Evolutionary conservation across 441 rosid species (phyloP), one percentile per base, ranked within the genome.

Genomic region (Pelargonium citronellum): DNA sequence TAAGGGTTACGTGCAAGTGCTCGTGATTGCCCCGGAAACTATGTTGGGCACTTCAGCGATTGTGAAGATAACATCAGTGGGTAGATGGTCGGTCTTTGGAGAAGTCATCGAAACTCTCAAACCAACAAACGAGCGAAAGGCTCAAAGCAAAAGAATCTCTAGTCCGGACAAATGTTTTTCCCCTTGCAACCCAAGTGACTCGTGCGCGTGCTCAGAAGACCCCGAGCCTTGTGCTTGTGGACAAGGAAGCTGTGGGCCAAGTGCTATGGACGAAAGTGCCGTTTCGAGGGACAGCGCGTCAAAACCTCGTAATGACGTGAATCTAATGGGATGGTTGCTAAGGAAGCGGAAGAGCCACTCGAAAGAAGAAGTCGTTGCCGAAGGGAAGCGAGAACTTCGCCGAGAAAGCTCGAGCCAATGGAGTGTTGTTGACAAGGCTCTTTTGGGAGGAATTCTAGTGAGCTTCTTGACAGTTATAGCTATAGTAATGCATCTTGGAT

Each of bases 11-110:
- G 75, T 88, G 20, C 97, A 94, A 78, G 98, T 94, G n/a, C 95
- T 91, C 57, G 83, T 91, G 57, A 83, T 75, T 75, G 91, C 76
- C 76, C 83, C 93, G 24, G 91, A 87, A 74, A 79, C 79, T 75
- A 82, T 87, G 88, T 82, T 90, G 66, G 96, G 96, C 41, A 74
- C 83, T 69, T 86, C 96, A 64, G 96, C 89, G 37, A 82, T 89
- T 39, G 95, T 77, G 66, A 94, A 84, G 89, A 91, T 91, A 86
- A 89, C 95, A 69, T 86, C 97, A 2, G 90, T 87, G 2, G 97
- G 94, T 73, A 84, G 97, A 83, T 94, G 98, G 98, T 91, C 96
- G 9, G 96, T 91, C 70, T 90, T 91, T 15, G 95, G 95, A 51
- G 89, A 91, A 67, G 91, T 90, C 67, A 89, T 89, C 20, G 87